Evolutionary conservation across 2,329 filamentous ascomycete species (phyloP).

Genomic region (Neonectria magnoliae): DNA sequence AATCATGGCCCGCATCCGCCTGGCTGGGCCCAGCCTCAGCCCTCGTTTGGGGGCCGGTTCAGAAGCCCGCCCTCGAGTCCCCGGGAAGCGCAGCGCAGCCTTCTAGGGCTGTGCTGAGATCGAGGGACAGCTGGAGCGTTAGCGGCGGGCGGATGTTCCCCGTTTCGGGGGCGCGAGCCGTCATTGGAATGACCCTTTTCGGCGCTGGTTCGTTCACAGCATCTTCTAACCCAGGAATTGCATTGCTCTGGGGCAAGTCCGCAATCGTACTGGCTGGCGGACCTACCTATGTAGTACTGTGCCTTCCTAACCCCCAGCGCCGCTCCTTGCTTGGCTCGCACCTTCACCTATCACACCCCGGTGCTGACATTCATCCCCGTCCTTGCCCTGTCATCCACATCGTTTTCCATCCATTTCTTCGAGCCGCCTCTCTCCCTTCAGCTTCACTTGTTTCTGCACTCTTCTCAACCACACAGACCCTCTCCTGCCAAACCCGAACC

Average conservation of each 20-base stretch:
- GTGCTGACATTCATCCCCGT: constrained; percentile 39
- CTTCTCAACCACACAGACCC: neutral
- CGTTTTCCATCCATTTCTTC: neutral
- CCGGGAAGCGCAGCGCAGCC: constrained; percentile 18
- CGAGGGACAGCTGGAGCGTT: constrained; percentile 13
- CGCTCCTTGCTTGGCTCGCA: neutral
- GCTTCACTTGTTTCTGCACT: neutral
- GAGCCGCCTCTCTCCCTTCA: constrained; percentile 21
- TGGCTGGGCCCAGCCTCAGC: constrained; percentile 2
- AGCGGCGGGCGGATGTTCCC: constrained; percentile 11
- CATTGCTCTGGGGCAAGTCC: constrained; percentile 11
- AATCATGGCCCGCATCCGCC: constrained; percentile 17
- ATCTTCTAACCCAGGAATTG: too few relatives aligned
- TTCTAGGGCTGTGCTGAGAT: constrained; percentile 32
- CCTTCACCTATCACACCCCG: constrained; percentile 36
- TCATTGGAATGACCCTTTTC: constrained; percentile 4
- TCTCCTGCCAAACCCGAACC: neutral
- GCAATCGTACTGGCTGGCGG: neutral
- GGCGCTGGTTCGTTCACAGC: neutral
- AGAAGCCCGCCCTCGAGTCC: neutral
- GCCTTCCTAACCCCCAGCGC: neutral
- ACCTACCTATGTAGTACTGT: too few relatives aligned
- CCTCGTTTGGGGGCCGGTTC: neutral
- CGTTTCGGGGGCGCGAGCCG: constrained; percentile 8
- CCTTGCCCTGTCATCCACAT: constrained; percentile 13